A percentile compares a stretch with the other conserved stretches of the same genome.
phyloP scores from a whole-genome alignment of 2,329 filamentous ascomycete species.

The Colletotrichum melonis region DNA sequence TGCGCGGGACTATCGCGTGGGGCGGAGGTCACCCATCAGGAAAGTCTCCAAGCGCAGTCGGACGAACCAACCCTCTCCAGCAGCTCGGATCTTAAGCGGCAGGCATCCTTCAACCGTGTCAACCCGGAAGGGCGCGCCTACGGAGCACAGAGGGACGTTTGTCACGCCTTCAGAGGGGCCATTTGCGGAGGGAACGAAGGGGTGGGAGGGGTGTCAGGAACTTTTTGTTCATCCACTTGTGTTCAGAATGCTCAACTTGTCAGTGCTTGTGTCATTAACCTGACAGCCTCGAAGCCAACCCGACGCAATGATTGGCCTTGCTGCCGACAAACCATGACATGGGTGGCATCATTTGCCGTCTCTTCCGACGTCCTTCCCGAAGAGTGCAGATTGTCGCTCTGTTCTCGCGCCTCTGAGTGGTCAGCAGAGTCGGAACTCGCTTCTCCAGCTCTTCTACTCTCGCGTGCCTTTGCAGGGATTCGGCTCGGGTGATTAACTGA shows the following conservation, averaged over 20 bases:
- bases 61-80: constrained; percentile 15
- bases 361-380: constrained; percentile 27
- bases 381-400: neutral
- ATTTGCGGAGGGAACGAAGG: constrained; percentile 4
- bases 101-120: neutral
- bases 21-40: constrained; percentile 2
- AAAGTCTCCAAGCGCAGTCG: neutral
- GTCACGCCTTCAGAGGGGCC: neutral
- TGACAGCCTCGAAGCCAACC: constrained; percentile 13
- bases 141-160: constrained; percentile 2
- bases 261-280: constrained; percentile 22
- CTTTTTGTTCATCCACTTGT: constrained; percentile 16
- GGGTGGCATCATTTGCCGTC: constrained; percentile 16
- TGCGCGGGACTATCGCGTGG: constrained; percentile 5
- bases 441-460: neutral
- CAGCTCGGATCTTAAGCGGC: constrained; percentile 7
- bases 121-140: neutral
- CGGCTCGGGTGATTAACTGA: constrained; percentile 16
- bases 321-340: neutral
- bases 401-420: neutral
- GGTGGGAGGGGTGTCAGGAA: constrained; percentile 1
- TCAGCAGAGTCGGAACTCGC: neutral
- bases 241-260: neutral
- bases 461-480: constrained; percentile 20
- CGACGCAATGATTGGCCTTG: constrained; percentile 7